Percentiles rank a stretch among this genome's conserved stretches.
Conservation (phyloP, 805 yeast genomes). For the Candida glaebosa region DNA sequence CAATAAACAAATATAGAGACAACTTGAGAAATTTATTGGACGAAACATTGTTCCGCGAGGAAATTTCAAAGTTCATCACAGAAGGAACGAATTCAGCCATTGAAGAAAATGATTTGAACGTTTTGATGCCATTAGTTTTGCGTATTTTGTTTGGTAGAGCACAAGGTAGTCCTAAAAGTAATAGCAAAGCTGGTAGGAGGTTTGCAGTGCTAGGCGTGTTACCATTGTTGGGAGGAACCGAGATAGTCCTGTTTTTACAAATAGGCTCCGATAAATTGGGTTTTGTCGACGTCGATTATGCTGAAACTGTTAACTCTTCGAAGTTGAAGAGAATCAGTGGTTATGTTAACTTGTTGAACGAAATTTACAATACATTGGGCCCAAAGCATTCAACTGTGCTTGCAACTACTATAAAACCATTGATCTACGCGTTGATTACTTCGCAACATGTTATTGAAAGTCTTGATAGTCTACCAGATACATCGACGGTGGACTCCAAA, state of each 20-base stretch:
- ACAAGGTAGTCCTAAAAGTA: constrained; percentile 63
- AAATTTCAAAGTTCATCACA: constrained; percentile 61
- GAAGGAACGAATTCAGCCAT: constrained; percentile 45
- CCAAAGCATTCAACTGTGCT: constrained; percentile 48
- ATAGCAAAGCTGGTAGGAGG: constrained; percentile 69
- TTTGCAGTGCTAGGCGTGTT: constrained; percentile 64
- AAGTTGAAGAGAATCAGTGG: constrained; percentile 56
- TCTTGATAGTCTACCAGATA: constrained; percentile 10
- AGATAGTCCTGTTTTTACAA: constrained; percentile 56
- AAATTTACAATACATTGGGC: constrained; percentile 58
- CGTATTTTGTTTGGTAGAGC: constrained; percentile 85
- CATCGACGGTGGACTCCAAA: constrained; percentile 25
- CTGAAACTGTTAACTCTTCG: constrained; percentile 18
- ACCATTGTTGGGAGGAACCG: constrained; percentile 50
- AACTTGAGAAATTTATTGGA: constrained; percentile 73
- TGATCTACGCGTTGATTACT: constrained; percentile 50
- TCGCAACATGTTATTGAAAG: constrained; percentile 39
- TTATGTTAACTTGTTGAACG: constrained; percentile 57
- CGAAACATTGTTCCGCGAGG: constrained; percentile 83
- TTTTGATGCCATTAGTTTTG: constrained; percentile 67
- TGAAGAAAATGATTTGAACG: constrained; percentile 56
- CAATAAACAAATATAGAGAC: constrained; percentile 65
- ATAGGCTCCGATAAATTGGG: constrained; percentile 58
- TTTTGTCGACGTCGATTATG: constrained; percentile 29
- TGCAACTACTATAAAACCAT: constrained; percentile 50